Percentiles rank a stretch among this genome's conserved stretches.
Conservation (phyloP, 2,329 filamentous ascomycete species). For the Rutstroemia sp. region DNA sequence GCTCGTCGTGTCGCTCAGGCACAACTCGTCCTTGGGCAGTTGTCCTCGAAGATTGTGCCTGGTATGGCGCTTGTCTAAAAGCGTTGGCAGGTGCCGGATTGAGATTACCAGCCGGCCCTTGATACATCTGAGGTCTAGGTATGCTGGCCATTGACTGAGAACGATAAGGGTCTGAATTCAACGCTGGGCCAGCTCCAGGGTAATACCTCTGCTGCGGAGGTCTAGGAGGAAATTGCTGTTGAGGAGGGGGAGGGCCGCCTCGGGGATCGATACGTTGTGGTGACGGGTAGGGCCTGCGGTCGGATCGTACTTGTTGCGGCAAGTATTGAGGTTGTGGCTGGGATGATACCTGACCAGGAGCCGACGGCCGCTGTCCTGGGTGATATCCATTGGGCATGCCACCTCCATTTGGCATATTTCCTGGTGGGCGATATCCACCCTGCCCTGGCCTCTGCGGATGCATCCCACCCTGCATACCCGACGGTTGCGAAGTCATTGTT, state of each 20-base stretch:
- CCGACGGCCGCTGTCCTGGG: constrained; percentile 35
- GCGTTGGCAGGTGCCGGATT: constrained; percentile 64
- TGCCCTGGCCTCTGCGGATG: constrained; percentile 34
- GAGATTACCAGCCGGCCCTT: constrained; percentile 53
- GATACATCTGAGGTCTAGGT: constrained; percentile 66
- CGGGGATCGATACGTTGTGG: constrained; percentile 41
- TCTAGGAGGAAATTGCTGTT: constrained; percentile 38
- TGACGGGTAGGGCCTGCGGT: constrained; percentile 59
- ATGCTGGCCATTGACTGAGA: constrained; percentile 86
- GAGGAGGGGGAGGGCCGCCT: constrained; percentile 26
- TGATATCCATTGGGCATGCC: constrained; percentile 42
- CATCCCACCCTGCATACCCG: constrained; percentile 40
- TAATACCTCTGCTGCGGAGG: constrained; percentile 53
- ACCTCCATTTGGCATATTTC: constrained; percentile 18
- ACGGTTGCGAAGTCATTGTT: constrained; percentile 51
- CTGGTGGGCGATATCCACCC: constrained; percentile 27
- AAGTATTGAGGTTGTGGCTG: constrained; percentile 51
- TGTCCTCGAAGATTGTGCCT: constrained; percentile 59
- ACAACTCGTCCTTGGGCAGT: constrained; percentile 89
- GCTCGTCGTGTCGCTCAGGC: constrained; percentile 84
- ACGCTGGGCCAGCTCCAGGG: constrained; percentile 53
- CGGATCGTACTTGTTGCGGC: constrained; percentile 52
- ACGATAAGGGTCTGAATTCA: constrained; percentile 80
- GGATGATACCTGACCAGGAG: constrained; percentile 28
- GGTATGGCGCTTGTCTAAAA: constrained; percentile 72